These are phyloP conservation scores for Sporothrix brasiliensis DNA, from an alignment of 2,329 filamentous ascomycete genomes.

Conservation along the genomic window DNA sequence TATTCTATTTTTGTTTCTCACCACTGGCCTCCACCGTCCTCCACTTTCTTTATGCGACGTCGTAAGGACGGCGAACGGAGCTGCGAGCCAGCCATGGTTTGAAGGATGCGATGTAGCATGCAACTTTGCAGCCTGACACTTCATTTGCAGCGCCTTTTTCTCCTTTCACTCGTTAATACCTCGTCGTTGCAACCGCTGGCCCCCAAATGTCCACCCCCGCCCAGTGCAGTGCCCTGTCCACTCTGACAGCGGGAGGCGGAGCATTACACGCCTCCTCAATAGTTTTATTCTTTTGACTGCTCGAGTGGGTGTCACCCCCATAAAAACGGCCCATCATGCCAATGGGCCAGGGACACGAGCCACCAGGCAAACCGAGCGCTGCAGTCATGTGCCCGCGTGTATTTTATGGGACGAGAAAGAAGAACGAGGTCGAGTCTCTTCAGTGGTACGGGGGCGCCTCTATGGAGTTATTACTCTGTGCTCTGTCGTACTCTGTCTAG, in stretches of 20 bases:
- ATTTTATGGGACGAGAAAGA: neutral
- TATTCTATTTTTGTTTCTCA: neutral
- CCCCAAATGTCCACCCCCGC: neutral
- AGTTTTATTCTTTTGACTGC: neutral
- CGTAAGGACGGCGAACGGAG: neutral
- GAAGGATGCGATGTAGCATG: neutral
- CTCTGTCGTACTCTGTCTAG: no score
- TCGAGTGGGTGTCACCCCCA: neutral
- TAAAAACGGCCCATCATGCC: neutral
- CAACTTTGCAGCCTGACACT: neutral
- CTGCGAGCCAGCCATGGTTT: neutral
- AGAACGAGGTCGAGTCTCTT: neutral
- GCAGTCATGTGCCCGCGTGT: conserved; percentile 19
- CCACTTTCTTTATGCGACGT: neutral
- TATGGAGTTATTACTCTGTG: no score
- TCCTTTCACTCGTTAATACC: neutral
- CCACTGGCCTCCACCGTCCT: neutral
- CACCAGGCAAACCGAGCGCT: conserved; percentile 25
- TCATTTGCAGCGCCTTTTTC: neutral
- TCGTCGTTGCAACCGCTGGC: conserved; percentile 4
- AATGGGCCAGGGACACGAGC: conserved; percentile 17
- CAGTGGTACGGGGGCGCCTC: neutral
- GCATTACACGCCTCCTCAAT: neutral
- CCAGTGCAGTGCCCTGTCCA: neutral
- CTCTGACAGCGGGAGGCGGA: neutral